Percentiles rank a stretch among this genome's conserved stretches.
Conservation (phyloP, 768 basidiomycete genomes). For the Zangia roseola region DNA sequence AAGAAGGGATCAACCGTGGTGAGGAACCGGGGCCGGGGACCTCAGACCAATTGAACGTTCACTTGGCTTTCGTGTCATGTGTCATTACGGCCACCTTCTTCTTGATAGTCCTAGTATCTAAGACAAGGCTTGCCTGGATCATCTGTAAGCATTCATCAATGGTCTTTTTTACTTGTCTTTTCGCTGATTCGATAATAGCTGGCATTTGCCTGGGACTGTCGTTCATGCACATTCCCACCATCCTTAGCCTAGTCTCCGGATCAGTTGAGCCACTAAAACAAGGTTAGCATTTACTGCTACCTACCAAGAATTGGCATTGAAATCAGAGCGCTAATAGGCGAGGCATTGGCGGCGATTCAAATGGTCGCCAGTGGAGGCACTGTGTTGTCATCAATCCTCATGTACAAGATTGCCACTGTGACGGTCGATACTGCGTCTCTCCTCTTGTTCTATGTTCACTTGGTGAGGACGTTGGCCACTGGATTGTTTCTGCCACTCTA, state of each 20-base stretch:
- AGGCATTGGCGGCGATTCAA: conserved; percentile 28
- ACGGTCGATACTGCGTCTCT: conserved; percentile 21
- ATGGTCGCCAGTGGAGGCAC: conserved; percentile 24
- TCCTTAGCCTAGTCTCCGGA: conserved; percentile 25
- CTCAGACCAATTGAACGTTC: conserved; percentile 30
- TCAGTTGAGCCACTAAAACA: conserved; percentile 29
- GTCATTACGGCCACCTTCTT: conserved; percentile 9
- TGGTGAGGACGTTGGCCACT: conserved; percentile 8
- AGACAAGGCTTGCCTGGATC: conserved; percentile 5
- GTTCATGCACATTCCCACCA: conserved; percentile 17
- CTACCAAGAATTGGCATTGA: not conserved
- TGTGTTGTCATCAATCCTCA: conserved; percentile 27
- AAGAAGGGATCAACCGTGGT: not conserved
- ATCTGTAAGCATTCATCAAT: conserved; percentile 8
- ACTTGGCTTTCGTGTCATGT: conserved; percentile 24
- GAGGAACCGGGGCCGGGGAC: conserved; percentile 4
- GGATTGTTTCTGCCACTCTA: too few species aligned
- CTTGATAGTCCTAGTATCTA: conserved; percentile 13
- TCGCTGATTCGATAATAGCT: conserved; percentile 14
- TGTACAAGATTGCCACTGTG: conserved; percentile 28
- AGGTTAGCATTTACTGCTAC: conserved; percentile 11
- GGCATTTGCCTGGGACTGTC: conserved; percentile 14
- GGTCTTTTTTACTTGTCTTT: not conserved
- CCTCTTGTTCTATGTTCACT: conserved; percentile 25
- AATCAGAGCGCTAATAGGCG: conserved; percentile 12